Conservation (phyloP, 1,284 basidiomycete genomes). For the Coniophora puteana region DNA sequence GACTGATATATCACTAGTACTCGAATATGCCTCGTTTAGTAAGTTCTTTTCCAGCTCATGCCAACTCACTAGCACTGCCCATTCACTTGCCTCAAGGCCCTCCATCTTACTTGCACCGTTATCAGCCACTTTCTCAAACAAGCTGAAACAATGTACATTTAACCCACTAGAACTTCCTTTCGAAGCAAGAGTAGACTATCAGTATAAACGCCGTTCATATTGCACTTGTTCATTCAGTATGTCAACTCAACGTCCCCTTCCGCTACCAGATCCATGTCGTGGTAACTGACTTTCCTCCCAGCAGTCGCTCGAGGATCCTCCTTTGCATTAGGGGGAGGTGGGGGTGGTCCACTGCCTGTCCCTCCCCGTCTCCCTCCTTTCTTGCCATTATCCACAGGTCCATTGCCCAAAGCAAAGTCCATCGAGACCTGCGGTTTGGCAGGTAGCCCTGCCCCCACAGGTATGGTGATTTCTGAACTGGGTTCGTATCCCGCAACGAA, state of each 20-base stretch:
- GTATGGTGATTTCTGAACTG: constrained; percentile 41
- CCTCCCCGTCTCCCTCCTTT: constrained; percentile 34
- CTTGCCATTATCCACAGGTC: constrained; percentile 33
- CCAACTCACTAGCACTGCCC: no score
- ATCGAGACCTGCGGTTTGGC: constrained; percentile 67
- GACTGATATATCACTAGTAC: no score
- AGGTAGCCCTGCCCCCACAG: constrained; percentile 67
- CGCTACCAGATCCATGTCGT: constrained; percentile 85
- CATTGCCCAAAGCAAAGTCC: constrained; percentile 47
- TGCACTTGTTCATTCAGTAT: constrained; percentile 49
- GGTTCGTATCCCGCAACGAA: constrained; percentile 54
- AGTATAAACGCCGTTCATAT: constrained; percentile 10
- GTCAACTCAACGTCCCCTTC: constrained; percentile 81
- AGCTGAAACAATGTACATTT: no score
- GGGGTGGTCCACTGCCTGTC: constrained; percentile 47
- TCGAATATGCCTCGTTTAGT: no score
- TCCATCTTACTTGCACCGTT: no score
- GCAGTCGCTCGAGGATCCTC: constrained; percentile 84
- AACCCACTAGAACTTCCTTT: constrained; percentile 17
- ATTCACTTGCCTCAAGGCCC: no score
- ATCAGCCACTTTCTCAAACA: no score
- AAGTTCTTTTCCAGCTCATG: no score
- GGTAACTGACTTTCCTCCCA: constrained; percentile 79
- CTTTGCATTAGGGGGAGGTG: constrained; percentile 80
- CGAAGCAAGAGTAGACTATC: constrained; percentile 16